These are phyloP conservation scores for Tricholoma sp. DNA, from an alignment of 768 basidiomycete genomes.

Conservation along the genomic window DNA sequence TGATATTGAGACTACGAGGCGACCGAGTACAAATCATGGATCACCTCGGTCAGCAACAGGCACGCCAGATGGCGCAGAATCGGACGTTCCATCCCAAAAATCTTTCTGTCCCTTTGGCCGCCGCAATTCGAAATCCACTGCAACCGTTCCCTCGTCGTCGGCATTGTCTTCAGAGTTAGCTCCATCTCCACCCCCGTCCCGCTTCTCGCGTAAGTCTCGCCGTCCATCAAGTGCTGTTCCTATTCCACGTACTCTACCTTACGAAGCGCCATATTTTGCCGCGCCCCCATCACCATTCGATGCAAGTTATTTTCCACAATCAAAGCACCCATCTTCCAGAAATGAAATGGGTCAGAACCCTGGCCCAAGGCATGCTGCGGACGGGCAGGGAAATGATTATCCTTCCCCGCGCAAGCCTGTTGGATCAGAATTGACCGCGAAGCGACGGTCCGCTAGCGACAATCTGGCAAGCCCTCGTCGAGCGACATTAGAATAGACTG, in stretches of 20 bases:
- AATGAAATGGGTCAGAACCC: constrained; percentile 15
- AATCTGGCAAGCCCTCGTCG: constrained; percentile 18
- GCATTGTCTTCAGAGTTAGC: constrained; percentile 12
- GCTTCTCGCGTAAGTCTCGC: constrained; percentile 25
- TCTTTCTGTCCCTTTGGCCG: constrained; percentile 18
- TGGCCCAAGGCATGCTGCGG: not conserved
- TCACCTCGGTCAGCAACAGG: constrained; percentile 9
- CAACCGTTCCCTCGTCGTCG: constrained; percentile 8
- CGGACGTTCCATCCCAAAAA: not conserved
- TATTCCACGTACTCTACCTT: constrained; percentile 34
- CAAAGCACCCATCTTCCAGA: constrained; percentile 22
- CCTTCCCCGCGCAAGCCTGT: not conserved
- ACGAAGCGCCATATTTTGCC: constrained; percentile 43
- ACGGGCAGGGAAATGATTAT: constrained; percentile 8
- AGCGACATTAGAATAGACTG: constrained; percentile 1
- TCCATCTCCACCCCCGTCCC: constrained; percentile 13
- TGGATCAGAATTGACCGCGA: constrained; percentile 14
- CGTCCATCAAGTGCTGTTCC: constrained; percentile 27
- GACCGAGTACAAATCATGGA: constrained; percentile 3
- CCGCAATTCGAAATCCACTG: constrained; percentile 12
- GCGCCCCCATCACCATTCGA: constrained; percentile 29
- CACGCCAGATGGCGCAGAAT: constrained; percentile 3
- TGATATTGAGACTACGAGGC: constrained; percentile 3
- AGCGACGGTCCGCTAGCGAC: constrained; percentile 30
- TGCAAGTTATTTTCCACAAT: constrained; percentile 14